Percentiles rank a stretch among this genome's conserved stretches.
Conservation (phyloP, 441 rosid genomes). For the Kokia cookei region DNA sequence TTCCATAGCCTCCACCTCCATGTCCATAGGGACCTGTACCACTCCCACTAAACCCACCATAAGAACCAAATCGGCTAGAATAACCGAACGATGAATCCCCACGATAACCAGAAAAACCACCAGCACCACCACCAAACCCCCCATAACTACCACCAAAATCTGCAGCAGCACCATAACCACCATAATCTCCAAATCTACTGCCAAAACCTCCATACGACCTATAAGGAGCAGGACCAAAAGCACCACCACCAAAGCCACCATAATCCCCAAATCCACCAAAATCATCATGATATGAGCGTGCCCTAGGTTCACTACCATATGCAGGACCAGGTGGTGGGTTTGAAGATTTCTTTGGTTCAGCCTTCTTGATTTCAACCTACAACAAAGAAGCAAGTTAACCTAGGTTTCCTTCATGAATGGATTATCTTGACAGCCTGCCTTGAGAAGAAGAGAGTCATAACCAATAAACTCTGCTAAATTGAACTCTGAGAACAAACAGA, state of each 20-base stretch:
- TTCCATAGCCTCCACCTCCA: constrained; percentile 29
- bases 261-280: constrained; percentile 16
- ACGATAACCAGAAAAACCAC: constrained; percentile 21
- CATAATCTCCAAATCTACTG: constrained; percentile 22
- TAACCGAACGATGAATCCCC: constrained; percentile 27
- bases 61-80: constrained; percentile 24
- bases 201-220: constrained; percentile 21
- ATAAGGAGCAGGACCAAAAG: constrained; percentile 24
- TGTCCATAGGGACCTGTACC: neutral
- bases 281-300: constrained; percentile 17
- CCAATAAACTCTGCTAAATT: neutral
- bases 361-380: constrained; percentile 42
- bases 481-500: neutral
- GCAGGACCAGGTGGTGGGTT: constrained; percentile 24
- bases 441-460: neutral
- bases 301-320: constrained; percentile 27
- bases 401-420: constrained; percentile 1
- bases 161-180: constrained; percentile 19
- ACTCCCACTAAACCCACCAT: constrained; percentile 20
- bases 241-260: constrained; percentile 17
- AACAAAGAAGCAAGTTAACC: constrained; percentile 29
- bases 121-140: constrained; percentile 19
- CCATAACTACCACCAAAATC: constrained; percentile 23
- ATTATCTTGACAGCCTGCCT: neutral
- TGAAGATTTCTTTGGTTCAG: constrained; percentile 32